phyloP scores from a whole-genome alignment of 2,329 filamentous ascomycete genomes.

The Cladosporium sp. region DNA sequence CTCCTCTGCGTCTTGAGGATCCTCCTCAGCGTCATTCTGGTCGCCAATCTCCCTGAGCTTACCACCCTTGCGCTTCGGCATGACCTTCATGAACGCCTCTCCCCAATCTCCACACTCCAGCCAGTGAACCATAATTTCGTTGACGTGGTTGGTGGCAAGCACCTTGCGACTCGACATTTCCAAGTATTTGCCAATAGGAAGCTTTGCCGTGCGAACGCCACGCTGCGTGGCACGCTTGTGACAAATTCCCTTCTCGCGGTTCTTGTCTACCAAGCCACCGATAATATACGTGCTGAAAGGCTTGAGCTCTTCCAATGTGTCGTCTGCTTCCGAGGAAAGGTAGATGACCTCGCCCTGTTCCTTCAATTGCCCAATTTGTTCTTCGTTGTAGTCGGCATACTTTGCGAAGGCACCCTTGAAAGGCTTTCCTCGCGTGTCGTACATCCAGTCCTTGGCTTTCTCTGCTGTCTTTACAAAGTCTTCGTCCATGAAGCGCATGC shows the following conservation, averaged over 20 bases:
- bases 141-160: constrained; percentile 89
- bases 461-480: constrained; percentile 69
- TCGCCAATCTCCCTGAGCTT: constrained; percentile 48
- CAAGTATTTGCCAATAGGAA: constrained; percentile 95
- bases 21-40: constrained; percentile 15
- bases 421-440: constrained; percentile 35
- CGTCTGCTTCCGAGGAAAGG: constrained; percentile 83
- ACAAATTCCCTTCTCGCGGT: constrained; percentile 91
- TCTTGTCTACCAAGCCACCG: constrained; percentile 91
- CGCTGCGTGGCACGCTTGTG: constrained; percentile 72
- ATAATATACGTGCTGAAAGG: constrained; percentile 90
- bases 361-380: constrained; percentile 18
- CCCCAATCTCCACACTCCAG: constrained; percentile 89
- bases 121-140: constrained; percentile 95
- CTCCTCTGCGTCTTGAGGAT: constrained; percentile 15
- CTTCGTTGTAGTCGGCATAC: constrained; percentile 18
- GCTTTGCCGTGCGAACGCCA: constrained; percentile 79
- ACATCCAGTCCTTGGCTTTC: constrained; percentile 66
- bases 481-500: constrained; percentile 66
- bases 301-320: constrained; percentile 77
- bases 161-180: constrained; percentile 83
- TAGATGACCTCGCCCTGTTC: constrained; percentile 66
- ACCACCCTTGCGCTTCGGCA: constrained; percentile 86
- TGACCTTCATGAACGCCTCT: constrained; percentile 78
- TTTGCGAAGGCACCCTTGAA: constrained; percentile 24